Evolutionary conservation across 148 eudicot genomes (phyloP), one percentile per base, ranked within the genome.

Genomic region (Dysphania ambrosioides): DNA sequence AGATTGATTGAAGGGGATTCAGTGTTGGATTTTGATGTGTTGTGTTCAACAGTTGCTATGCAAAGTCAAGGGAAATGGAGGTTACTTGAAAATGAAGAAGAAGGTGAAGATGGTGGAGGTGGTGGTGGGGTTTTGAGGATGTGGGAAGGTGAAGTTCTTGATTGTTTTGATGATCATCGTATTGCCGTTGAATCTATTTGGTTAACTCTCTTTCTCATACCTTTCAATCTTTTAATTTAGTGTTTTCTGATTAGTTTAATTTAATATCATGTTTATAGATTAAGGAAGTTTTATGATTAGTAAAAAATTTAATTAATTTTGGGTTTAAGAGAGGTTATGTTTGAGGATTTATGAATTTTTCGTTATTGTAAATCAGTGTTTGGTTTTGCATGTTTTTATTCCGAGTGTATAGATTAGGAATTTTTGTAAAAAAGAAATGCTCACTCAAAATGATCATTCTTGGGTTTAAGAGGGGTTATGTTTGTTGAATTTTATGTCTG

Each of bases 111-210:
- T 8, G 73, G 30, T 5, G 80, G 36, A 1, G 84, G 78, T 4
- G 85, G 81, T 60, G 84, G 70, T 68, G 87, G 96, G 35, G 92
- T 92, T 74, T 80, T 90, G 16, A 86, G 99, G 87, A 85, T 95
- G 99, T 95, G 99, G 99, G 99, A 95, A 83, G 97, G 99, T 80
- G 97, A 88, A 41, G 80, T 95, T 72, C 82, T 95, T 78, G 97
- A 95, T 82, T 95, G 94, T 79, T 89, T 90, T 66, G 94, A 92
- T 68, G 92, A 95, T 80, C 91, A 70, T 18, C 83, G 89, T 21
- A 77, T 95, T 68, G 88, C 91, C 51, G 62, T 90, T 71, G 82
- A 95, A 87, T 87, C 99, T 56, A 36, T 53, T 12, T 4, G 73
- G 2, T n/a, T n/a, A n/a, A n/a, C n/a, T n/a, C n/a, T n/a, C n/a